These are phyloP conservation scores for Cantharellus cinnabarinus DNA, from an alignment of 768 basidiomycete species.

Conservation along the genomic window DNA sequence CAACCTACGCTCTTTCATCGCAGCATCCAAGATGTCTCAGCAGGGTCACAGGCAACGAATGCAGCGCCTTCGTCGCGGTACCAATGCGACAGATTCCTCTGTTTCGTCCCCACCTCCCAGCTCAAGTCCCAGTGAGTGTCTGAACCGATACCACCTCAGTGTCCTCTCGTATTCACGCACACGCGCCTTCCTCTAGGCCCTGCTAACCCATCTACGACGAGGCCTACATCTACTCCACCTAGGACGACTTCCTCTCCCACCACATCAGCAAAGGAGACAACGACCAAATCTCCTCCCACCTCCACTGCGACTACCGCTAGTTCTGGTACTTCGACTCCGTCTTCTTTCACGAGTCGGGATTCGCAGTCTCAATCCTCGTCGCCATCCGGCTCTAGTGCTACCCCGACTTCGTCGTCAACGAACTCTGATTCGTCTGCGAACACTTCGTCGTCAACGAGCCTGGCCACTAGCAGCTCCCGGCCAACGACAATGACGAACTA, in stretches of 20 bases:
- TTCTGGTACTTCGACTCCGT: constrained; percentile 3
- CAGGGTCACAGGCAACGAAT: too few relatives aligned
- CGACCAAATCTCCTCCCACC: constrained; percentile 3
- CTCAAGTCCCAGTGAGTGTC: too few relatives aligned
- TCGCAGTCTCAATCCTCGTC: background rate
- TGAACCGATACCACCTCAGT: too few relatives aligned
- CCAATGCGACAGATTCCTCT: too few relatives aligned
- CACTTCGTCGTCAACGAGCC: background rate
- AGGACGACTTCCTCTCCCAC: background rate
- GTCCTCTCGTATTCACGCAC: background rate
- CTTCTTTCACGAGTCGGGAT: background rate
- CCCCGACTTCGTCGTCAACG: background rate
- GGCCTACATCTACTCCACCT: background rate
- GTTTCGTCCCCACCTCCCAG: too few relatives aligned
- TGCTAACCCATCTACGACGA: background rate
- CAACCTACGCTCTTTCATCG: too few relatives aligned
- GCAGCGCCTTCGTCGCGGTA: too few relatives aligned
- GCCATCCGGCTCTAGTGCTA: background rate
- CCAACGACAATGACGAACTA: background rate
- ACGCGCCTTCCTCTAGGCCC: background rate
- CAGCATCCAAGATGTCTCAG: too few relatives aligned
- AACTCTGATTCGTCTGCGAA: background rate
- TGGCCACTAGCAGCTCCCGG: background rate
- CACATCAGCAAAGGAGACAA: background rate
- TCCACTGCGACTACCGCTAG: constrained; percentile 3